Conservation (phyloP, 2,329 filamentous ascomycete genomes). For the Penicillium sp. region DNA sequence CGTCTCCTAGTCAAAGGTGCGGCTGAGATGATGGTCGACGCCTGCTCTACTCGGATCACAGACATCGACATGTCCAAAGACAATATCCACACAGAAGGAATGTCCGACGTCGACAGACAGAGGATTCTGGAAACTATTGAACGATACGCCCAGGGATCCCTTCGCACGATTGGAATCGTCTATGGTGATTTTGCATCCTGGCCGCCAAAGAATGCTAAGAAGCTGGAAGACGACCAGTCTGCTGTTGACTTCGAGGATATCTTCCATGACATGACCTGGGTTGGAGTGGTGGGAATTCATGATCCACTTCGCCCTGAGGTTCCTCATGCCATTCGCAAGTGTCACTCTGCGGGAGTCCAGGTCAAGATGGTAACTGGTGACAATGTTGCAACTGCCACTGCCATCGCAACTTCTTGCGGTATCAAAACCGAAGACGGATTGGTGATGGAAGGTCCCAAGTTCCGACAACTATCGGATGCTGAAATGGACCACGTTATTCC, state of each 20-base stretch:
- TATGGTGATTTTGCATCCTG: slow-evolving; percentile 67
- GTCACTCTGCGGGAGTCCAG: slow-evolving; percentile 62
- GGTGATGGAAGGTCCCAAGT: slow-evolving; percentile 65
- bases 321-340: slow-evolving; percentile 61
- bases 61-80: slow-evolving; percentile 27
- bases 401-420: slow-evolving; percentile 69
- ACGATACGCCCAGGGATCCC: slow-evolving; percentile 50
- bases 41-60: slow-evolving; percentile 31
- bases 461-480: slow-evolving; percentile 56
- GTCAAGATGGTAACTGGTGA: slow-evolving; percentile 71
- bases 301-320: slow-evolving; percentile 67
- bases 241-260: slow-evolving; percentile 63
- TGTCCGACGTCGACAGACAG: slow-evolving; percentile 27
- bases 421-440: slow-evolving; percentile 57
- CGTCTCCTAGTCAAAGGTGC: slow-evolving; percentile 48
- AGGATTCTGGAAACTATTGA: slow-evolving; percentile 35
- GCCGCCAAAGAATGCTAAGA: slow-evolving; percentile 56
- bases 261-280: slow-evolving; percentile 67
- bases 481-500: slow-evolving; percentile 58
- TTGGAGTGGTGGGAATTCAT: slow-evolving; percentile 68
- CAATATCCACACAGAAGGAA: slow-evolving; percentile 19
- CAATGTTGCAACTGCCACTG: slow-evolving; percentile 65
- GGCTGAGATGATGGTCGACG: slow-evolving; percentile 43
- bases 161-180: slow-evolving; percentile 69
- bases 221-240: slow-evolving; percentile 55